Evolutionary conservation across 306 rosid genomes (phyloP).

Genomic region (Nissolia schottii): DNA sequence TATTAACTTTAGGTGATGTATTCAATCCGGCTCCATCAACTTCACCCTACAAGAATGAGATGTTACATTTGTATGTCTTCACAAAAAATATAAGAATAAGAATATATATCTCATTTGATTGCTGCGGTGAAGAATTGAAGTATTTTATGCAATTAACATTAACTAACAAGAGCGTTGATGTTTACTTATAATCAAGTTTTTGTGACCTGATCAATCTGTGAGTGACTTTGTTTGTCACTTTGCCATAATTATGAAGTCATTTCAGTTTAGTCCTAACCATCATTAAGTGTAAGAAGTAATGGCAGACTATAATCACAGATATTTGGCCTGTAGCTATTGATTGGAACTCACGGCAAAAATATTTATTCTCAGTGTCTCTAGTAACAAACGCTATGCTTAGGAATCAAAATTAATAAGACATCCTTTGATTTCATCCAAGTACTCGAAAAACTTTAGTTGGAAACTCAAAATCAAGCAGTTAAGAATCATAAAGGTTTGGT

Average conservation of each 20-base stretch:
- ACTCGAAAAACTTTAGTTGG: not conserved
- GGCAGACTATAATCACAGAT: not conserved
- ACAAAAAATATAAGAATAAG: too few relatives aligned
- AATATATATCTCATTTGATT: too few relatives aligned
- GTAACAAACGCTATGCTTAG: too few relatives aligned
- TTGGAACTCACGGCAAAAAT: not conserved
- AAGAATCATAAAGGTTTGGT: not conserved
- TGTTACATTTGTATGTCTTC: too few relatives aligned
- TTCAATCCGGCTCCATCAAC: too few relatives aligned
- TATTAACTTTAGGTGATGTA: too few relatives aligned
- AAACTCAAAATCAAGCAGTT: slow-evolving; percentile 11
- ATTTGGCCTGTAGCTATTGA: not conserved
- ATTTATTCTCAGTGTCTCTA: too few relatives aligned
- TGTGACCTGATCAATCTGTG: not conserved
- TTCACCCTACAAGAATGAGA: too few relatives aligned
- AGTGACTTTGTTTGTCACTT: too few relatives aligned
- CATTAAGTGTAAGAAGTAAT: not conserved
- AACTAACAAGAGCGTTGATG: not conserved
- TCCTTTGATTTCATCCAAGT: not conserved
- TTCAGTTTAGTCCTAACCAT: not conserved
- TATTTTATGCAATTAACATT: not conserved
- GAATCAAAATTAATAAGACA: not conserved
- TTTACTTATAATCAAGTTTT: not conserved
- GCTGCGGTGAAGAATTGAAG: not conserved
- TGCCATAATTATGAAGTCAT: not conserved